A percentile compares a stretch with the other conserved stretches of the same genome.
Conservation (phyloP, 371 early-diverging fungal species). For the Batkoa obscura region DNA sequence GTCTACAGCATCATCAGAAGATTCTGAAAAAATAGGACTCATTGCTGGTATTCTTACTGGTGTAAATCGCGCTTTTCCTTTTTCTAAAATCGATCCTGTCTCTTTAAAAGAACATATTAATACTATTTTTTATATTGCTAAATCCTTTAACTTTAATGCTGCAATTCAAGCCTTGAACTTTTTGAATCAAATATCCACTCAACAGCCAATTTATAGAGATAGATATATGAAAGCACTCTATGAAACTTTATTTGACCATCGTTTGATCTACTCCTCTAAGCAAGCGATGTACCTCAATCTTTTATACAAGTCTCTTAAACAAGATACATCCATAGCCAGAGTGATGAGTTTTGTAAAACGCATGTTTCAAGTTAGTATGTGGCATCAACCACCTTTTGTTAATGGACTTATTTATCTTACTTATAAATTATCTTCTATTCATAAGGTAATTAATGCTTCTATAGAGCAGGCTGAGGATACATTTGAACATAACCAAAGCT, state of each 20-base stretch:
- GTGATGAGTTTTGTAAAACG: conserved; percentile 77
- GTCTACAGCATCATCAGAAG: conserved; percentile 14
- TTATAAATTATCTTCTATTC: conserved; percentile 32
- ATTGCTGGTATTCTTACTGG: conserved; percentile 87
- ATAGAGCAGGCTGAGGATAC: conserved; percentile 50
- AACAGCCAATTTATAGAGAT: conserved; percentile 30
- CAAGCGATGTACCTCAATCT: conserved; percentile 86
- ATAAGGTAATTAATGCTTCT: conserved; percentile 15
- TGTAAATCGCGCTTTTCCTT: conserved; percentile 89
- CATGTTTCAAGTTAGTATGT: conserved; percentile 54
- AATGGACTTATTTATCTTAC: conserved; percentile 70
- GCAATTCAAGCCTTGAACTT: conserved; percentile 81
- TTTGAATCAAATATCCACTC: conserved; percentile 53
- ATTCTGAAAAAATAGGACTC: conserved; percentile 56
- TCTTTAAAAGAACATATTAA: conserved; percentile 57
- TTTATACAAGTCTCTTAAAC: conserved; percentile 61
- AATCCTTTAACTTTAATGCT: conserved; percentile 71
- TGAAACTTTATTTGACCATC: conserved; percentile 65
- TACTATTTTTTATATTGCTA: conserved; percentile 68
- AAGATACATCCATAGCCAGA: conserved; percentile 45
- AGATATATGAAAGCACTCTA: conserved; percentile 82
- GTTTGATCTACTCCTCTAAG: conserved; percentile 58
- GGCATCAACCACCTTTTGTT: conserved; percentile 62
- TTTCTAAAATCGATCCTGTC: conserved; percentile 55
- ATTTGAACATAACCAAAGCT: conserved; percentile 22